A percentile compares a stretch with the other conserved stretches of the same genome.
phyloP scores from a whole-genome alignment of 1,284 basidiomycete species.

The Trichosporon asahii region DNA sequence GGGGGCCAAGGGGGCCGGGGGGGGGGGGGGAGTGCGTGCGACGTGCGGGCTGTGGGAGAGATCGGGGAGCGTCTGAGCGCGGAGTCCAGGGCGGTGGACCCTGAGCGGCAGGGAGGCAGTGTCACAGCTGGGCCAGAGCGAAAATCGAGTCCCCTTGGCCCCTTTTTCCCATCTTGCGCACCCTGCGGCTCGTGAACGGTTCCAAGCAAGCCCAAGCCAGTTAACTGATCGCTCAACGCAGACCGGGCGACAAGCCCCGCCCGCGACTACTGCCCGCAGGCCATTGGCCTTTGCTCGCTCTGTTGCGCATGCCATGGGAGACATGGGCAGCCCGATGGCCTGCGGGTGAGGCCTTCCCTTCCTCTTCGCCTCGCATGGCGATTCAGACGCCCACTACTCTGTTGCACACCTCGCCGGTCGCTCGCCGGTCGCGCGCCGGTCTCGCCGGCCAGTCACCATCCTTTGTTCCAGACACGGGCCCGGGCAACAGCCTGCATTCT shows the following conservation, averaged over 20 bases:
- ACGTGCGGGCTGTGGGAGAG: neutral
- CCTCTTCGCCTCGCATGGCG: neutral
- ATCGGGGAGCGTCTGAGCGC: neutral
- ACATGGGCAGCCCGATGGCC: no score
- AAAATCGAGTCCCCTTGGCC: no score
- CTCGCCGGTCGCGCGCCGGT: no score
- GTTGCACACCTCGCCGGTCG: no score
- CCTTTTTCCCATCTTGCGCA: no score
- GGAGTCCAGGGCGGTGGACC: neutral
- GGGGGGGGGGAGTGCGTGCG: neutral
- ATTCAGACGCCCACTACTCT: neutral
- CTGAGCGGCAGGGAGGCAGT: neutral
- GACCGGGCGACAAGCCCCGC: neutral
- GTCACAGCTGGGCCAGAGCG: neutral
- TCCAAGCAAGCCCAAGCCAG: no score
- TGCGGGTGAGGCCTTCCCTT: neutral
- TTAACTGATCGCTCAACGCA: no score
- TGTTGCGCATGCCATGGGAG: neutral
- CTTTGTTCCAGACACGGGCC: slow-evolving; percentile 1
- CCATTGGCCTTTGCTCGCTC: neutral
- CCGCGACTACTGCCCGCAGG: no score
- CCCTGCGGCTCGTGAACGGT: neutral
- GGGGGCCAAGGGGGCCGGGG: neutral
- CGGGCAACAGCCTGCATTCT: neutral
- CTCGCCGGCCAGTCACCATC: neutral